Base-by-base conservation (phyloP, 352 stramenopile species). In the Phytopythium delawarense region DNA sequence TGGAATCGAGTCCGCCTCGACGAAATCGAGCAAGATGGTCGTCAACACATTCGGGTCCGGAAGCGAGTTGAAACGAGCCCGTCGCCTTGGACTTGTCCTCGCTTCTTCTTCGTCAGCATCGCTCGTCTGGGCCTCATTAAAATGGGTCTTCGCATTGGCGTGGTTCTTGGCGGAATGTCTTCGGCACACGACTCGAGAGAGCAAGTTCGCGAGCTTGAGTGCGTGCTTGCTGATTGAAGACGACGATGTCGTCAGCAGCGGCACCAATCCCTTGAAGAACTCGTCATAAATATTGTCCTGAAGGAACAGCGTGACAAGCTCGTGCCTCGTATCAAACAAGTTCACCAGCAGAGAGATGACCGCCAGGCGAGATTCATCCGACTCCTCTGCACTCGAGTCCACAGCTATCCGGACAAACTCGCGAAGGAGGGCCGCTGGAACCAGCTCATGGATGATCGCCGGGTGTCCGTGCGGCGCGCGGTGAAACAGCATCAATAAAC, bases 1-100 rank as follows among this genome's bases (percentile, higher is more conserved):
- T 63, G 78, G 61, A 60, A 92, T 80, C 15, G 76, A 92, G 63
- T 91, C 79, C 20, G 73, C 70, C 50, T 81, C 78, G 56, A 93
- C 77, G 39, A 90, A 95, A 35, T 92, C 86, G 3, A 92, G 63
- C 54, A 93, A 55, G 32, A 93, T 57, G 6, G 64, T 84, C 16
- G 79, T 71, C 7, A 91, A 52, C 15, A 90, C 79, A 57, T 91
- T 67, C 15, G 81, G 79, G 51, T 91, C 81, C 2, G 83, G 75
- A 4, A 78, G 51, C 9, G 81, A 89, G 45, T 89, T 71, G 8
- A 84, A 62, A 37, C 76, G 74, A 51, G 66, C 55, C 12, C 76
- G 78, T 57, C 67, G 74, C 11, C 42, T 69, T 12, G 32, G 15
- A 54, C 55, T 68, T 7, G 49, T 39, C 9, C 23, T 51, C 45